Evolutionary conservation across 2,329 filamentous ascomycete genomes (phyloP).

Genomic region (Sordariomycetes sp.): DNA sequence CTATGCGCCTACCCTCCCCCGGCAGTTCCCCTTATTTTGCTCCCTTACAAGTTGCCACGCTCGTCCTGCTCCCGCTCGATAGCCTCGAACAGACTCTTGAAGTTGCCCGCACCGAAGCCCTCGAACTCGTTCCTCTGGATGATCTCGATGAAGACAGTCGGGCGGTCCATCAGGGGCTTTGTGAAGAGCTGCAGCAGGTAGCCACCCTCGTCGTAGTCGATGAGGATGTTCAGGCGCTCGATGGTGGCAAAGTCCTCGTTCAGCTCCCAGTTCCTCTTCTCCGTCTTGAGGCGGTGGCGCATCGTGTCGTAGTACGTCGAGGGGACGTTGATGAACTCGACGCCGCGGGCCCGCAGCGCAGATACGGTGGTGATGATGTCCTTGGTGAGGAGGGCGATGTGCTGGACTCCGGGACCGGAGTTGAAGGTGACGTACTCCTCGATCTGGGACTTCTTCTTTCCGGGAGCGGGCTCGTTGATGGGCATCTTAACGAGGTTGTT

Average conservation of each 20-base stretch:
- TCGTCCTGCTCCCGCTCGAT: constrained; percentile 88
- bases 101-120: constrained; percentile 91
- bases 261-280: constrained; percentile 51
- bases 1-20: no score
- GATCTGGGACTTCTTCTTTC: constrained; percentile 88
- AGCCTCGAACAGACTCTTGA: constrained; percentile 90
- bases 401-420: constrained; percentile 81
- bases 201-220: constrained; percentile 89
- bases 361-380: constrained; percentile 73
- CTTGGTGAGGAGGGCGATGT: constrained; percentile 76
- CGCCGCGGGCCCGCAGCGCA: constrained; percentile 73
- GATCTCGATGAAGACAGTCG: constrained; percentile 93
- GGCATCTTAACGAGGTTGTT: constrained; percentile 94
- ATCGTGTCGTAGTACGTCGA: constrained; percentile 78
- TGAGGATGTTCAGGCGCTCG: constrained; percentile 73
- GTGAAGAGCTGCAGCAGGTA: constrained; percentile 73
- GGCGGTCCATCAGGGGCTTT: constrained; percentile 86
- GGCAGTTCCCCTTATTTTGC: neutral
- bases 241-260: constrained; percentile 74
- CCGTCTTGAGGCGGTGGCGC: constrained; percentile 60
- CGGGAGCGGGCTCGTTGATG: constrained; percentile 89
- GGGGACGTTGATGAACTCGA: constrained; percentile 89
- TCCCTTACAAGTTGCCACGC: constrained; percentile 63
- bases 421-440: constrained; percentile 92
- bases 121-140: constrained; percentile 87